Base-by-base conservation (phyloP, 2,329 filamentous ascomycete species). In the Venturia oleaginea region DNA sequence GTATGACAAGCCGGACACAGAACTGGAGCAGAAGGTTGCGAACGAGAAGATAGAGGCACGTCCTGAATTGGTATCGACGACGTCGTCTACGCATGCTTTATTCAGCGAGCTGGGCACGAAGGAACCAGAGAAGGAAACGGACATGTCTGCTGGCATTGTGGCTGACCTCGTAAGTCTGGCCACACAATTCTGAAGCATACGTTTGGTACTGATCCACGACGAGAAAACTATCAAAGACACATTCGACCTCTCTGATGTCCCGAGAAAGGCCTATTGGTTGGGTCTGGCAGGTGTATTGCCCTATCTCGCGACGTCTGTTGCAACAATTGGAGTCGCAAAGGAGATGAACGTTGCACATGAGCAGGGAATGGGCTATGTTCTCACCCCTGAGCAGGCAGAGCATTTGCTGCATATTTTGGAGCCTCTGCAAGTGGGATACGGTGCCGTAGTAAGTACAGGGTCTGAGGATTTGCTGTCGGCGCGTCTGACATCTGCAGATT, bases 341-440 rank as follows among this genome's bases (percentile, higher is more conserved):
- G 86, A 94, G 71, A 85, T 96, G 68, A 92, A 91, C 73, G 86
- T 88, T 67, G 78, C 84, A 0, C 81, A 84, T 0, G 77, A 79
- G 19, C 78, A 79, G 8, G 90, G 89, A 38, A 79, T 81, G 17
- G 82, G 84, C 34, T 79, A 88, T 61, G 72, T 92, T 54, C 83
- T 94, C 72, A 84, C 80, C 68, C 86, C 86, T 61, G 84, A 91
- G 61, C 88, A 84, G 2, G 92, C 92, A 2, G 84, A 86, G 66
- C 78, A 89, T 30, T 79, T 91, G 64, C 82, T 97, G 11, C 83
- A 87, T 68, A 75, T 91, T 19, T 80, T 96, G 37, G 92, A 96
- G 77, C 92, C 92, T 15, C 78, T 97, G 63, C 93, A 97, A 76
- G 83, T 97, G 64, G 92, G 91, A 66, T 96, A 95, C 71, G 92